These are phyloP conservation scores for Ceriops decandra DNA, from an alignment of 345 rosid species.

Conservation along the genomic window DNA sequence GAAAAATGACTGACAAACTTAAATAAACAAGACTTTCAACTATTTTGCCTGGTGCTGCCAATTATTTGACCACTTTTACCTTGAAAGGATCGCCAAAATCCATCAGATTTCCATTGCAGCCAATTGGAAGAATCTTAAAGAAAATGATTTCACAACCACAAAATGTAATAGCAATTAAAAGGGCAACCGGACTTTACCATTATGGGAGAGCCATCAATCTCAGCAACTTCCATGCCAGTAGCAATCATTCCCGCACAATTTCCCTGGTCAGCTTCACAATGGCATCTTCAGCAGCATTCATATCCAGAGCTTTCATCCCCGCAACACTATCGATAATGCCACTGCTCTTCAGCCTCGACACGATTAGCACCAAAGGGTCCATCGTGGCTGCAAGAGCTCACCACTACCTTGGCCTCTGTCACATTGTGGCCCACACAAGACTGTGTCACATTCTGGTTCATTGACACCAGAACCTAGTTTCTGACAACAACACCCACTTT, in stretches of 20 bases:
- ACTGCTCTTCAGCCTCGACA: conserved; percentile 76
- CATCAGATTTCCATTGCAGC: neutral
- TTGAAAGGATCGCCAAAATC: no score
- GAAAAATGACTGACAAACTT: no score
- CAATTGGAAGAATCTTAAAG: neutral
- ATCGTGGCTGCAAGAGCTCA: conserved; percentile 92
- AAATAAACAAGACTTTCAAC: no score
- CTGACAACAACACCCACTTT: conserved; percentile 81
- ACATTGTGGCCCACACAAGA: conserved; percentile 97
- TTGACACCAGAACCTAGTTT: conserved; percentile 92
- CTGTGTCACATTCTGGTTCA: conserved; percentile 94
- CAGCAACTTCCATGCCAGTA: conserved; percentile 95
- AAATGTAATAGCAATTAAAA: no score
- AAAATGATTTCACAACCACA: neutral
- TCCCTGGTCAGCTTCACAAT: conserved; percentile 81
- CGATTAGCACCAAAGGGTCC: conserved; percentile 97
- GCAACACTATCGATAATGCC: conserved; percentile 77
- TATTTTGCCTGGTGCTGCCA: no score
- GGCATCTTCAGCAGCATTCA: conserved; percentile 91
- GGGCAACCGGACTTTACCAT: conserved; percentile 41
- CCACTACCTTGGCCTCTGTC: conserved; percentile 96
- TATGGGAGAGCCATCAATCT: conserved; percentile 88
- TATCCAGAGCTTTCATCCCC: conserved; percentile 88
- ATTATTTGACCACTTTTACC: no score
- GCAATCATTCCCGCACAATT: conserved; percentile 91